Percentiles rank a stretch among this genome's conserved stretches.
Conservation (phyloP, 495 filamentous ascomycete genomes). For the Penicillium macrosclerotiorum region DNA sequence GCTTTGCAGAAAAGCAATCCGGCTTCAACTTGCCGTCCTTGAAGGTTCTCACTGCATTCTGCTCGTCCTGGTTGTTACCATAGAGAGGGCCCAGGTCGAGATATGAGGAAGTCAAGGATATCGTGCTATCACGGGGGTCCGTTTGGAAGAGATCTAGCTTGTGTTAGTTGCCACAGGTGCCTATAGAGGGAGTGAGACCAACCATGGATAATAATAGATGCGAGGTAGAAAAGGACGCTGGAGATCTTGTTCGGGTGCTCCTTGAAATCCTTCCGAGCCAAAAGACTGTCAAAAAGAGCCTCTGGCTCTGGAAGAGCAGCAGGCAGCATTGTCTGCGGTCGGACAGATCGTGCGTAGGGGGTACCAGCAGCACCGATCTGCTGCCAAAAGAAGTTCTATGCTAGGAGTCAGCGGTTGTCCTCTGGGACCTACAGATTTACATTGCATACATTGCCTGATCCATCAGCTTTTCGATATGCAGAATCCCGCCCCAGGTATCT, state of each 20-base stretch:
- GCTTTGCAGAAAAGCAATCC: constrained; percentile 75
- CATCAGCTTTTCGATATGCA: constrained; percentile 66
- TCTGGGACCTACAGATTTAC: background rate
- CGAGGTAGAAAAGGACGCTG: constrained; percentile 85
- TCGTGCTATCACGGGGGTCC: constrained; percentile 52
- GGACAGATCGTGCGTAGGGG: constrained; percentile 71
- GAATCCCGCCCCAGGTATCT: constrained; percentile 53
- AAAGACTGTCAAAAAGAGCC: constrained; percentile 73
- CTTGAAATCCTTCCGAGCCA: constrained; percentile 60
- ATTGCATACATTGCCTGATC: constrained; percentile 58
- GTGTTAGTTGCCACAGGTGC: too few species aligned
- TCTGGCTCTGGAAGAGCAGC: constrained; percentile 70
- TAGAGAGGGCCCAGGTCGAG: constrained; percentile 84
- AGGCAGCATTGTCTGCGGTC: constrained; percentile 60
- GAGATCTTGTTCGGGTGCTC: constrained; percentile 79
- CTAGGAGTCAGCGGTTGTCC: background rate
- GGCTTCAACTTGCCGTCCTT: constrained; percentile 81
- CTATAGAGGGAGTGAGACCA: too few species aligned
- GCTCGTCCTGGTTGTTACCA: constrained; percentile 75
- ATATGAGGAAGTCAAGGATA: constrained; percentile 77
- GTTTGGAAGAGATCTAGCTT: constrained; percentile 59
- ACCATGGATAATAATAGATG: constrained; percentile 86
- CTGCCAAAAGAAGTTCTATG: constrained; percentile 60
- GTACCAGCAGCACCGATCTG: constrained; percentile 61
- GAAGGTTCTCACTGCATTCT: constrained; percentile 72